These are phyloP conservation scores for Aspergillus sp. DNA, from an alignment of 2,329 filamentous ascomycete genomes.

Conservation along the genomic window DNA sequence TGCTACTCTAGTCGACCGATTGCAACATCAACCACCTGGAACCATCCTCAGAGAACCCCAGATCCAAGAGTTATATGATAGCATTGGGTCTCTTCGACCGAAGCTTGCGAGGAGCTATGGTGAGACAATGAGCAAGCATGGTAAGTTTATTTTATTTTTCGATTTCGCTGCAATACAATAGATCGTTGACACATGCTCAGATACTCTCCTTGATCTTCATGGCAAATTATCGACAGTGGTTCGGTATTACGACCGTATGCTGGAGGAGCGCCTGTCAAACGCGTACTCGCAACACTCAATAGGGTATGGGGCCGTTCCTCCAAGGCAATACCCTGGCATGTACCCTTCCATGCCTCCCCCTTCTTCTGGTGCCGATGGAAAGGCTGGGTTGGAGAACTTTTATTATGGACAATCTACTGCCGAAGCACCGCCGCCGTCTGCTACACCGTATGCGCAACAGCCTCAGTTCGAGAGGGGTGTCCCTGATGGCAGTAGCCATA, in stretches of 20 bases:
- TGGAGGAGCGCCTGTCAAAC: constrained; percentile 88
- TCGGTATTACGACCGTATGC: constrained; percentile 94
- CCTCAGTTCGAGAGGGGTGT: constrained; percentile 25
- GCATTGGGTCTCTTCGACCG: constrained; percentile 84
- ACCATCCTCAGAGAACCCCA: constrained; percentile 96
- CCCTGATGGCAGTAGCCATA: constrained; percentile 7
- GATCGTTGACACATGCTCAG: constrained; percentile 40
- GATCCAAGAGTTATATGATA: constrained; percentile 96
- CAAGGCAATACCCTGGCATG: constrained; percentile 50
- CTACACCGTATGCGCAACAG: constrained; percentile 43
- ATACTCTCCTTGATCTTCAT: constrained; percentile 88
- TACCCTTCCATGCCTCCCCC: constrained; percentile 65
- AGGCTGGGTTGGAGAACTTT: constrained; percentile 65
- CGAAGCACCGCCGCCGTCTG: constrained; percentile 44
- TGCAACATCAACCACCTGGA: constrained; percentile 90
- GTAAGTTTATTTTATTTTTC: constrained; percentile 44
- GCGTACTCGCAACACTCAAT: constrained; percentile 79
- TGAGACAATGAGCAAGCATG: constrained; percentile 99
- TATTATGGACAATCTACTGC: constrained; percentile 62
- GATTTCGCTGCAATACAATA: neutral
- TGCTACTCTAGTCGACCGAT: constrained; percentile 81
- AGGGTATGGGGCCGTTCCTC: constrained; percentile 48
- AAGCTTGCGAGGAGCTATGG: constrained; percentile 94
- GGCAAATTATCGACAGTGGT: constrained; percentile 94
- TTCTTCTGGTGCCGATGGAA: constrained; percentile 31